phyloP scores from a whole-genome alignment of 2,329 filamentous ascomycete species.

The Rutstroemia sp. region DNA sequence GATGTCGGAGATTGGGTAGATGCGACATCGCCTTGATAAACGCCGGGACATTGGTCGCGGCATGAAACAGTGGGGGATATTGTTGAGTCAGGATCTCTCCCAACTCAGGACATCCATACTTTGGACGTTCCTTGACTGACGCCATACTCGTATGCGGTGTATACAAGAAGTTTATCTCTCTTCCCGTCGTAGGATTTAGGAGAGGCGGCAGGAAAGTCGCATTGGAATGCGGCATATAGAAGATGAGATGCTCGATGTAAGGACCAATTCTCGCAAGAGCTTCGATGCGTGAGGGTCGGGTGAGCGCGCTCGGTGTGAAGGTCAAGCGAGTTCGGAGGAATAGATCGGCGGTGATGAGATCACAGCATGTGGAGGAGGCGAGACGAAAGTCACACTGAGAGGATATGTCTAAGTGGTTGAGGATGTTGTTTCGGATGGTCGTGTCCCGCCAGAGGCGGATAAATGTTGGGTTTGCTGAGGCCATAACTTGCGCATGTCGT shows the following conservation, averaged over 20 bases:
- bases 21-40: slow-evolving; percentile 70
- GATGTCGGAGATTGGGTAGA: slow-evolving; percentile 62
- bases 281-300: slow-evolving; percentile 62
- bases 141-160: slow-evolving; percentile 64
- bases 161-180: slow-evolving; percentile 76
- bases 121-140: slow-evolving; percentile 55
- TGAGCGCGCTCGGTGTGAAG: slow-evolving; percentile 70
- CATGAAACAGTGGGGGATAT: slow-evolving; percentile 84
- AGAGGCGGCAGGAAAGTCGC: slow-evolving; percentile 81
- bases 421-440: slow-evolving; percentile 21
- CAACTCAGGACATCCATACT: slow-evolving; percentile 73
- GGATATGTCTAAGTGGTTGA: slow-evolving; percentile 25
- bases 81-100: slow-evolving; percentile 78
- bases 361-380: slow-evolving; percentile 62
- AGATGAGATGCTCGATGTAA: slow-evolving; percentile 70
- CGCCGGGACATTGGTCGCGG: slow-evolving; percentile 77
- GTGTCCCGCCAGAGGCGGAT: slow-evolving; percentile 28
- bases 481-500: slow-evolving; percentile 31
- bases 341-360: slow-evolving; percentile 59
- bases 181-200: slow-evolving; percentile 67
- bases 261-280: slow-evolving; percentile 72
- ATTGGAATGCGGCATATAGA: slow-evolving; percentile 68
- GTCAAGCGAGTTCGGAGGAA: slow-evolving; percentile 64
- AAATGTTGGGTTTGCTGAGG: slow-evolving; percentile 26
- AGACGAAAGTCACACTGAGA: slow-evolving; percentile 52